A percentile compares a stretch with the other conserved stretches of the same genome.
Evolutionary conservation across 2,329 filamentous ascomycete species (phyloP).

Genomic region (Xylariaceae sp.): DNA sequence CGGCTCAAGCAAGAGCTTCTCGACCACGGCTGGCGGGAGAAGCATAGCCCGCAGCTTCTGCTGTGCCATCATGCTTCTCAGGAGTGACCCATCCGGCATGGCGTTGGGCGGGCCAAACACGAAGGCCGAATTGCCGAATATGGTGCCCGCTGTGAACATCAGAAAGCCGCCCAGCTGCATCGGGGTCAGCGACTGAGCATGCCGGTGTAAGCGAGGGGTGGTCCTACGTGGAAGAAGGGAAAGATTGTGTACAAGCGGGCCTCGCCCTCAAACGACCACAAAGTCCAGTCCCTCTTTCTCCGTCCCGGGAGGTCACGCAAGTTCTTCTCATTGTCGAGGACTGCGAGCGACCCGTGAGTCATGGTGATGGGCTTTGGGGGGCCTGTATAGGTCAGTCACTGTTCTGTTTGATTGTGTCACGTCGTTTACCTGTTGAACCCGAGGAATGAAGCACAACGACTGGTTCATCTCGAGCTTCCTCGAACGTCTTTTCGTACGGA

Average conservation of each 20-base stretch:
- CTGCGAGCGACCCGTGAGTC: constrained; percentile 14
- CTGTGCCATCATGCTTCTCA: constrained; percentile 9
- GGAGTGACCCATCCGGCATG: constrained; percentile 10
- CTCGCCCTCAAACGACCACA: constrained; percentile 14
- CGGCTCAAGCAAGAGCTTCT: constrained; percentile 1
- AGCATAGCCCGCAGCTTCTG: constrained; percentile 11
- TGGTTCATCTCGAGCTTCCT: constrained; percentile 12
- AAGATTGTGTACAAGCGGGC: constrained; percentile 11
- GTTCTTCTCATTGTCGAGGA: constrained; percentile 10
- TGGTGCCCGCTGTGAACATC: constrained; percentile 1
- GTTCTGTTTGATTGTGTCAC: too few relatives aligned
- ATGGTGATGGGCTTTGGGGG: constrained; percentile 13
- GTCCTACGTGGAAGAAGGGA: constrained; percentile 17
- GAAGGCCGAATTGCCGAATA: constrained; percentile 7
- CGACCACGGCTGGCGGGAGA: not conserved
- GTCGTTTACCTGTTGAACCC: constrained; percentile 17
- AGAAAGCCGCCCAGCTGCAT: not conserved
- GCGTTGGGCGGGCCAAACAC: constrained; percentile 14
- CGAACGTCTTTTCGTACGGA: constrained; percentile 13
- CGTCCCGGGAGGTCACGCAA: constrained; percentile 10
- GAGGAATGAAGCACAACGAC: constrained; percentile 19
- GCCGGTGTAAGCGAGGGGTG: too few relatives aligned
- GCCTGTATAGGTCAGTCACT: constrained; percentile 4
- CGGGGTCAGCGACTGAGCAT: not conserved
- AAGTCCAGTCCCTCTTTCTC: constrained; percentile 8